Base-by-base conservation (phyloP, 2,329 filamentous ascomycete genomes). In the Apiospora hydei region DNA sequence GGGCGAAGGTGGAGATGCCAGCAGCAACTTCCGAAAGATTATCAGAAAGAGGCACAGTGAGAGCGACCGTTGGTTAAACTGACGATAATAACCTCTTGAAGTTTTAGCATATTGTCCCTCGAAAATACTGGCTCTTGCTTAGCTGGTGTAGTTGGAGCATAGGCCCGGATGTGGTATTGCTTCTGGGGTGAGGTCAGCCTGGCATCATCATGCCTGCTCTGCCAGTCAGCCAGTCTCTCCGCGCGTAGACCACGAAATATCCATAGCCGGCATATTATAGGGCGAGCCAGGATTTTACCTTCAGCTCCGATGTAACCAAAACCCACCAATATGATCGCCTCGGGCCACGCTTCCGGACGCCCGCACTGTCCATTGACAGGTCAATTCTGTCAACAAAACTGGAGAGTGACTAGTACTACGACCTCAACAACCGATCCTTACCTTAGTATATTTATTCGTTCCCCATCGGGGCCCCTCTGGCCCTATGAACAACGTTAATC, bases 101-200 rank as follows among this genome's bases (percentile, higher is more conserved):
- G 21, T 49, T 49, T 49, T 18, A 49, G n/a, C 10, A n/a, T 49
- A 6, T 4, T n/a, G 21, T n/a, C 21, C 21, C 21, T n/a, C 21
- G 46, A 16, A 21, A 7, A 47, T 21, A 47, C 46, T n/a, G 21
- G 7, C 46, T n/a, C 6, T n/a, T 6, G 10, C 6, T n/a, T 6
- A n/a, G 18, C 46, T n/a, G 46, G 8, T n/a, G 21, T 49, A 18
- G 46, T 49, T 49, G 46, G 46, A n/a, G 46, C 18, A 18, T 2
- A 38, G 34, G 34, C 26, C 51, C 51, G 51, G 16, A 34, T 16
- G 51, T 57, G 26, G 51, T 34, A 57, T 57, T 34, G 51, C 51
- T 57, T 34, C 51, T 57, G 26, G 51, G 26, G 51, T 34, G 51
- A 57, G 51, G 26, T 57, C 51, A 57, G 51, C 51, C 51, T 57